Base-by-base conservation (phyloP, 805 yeast species). In the Kuraishia ogatae region DNA sequence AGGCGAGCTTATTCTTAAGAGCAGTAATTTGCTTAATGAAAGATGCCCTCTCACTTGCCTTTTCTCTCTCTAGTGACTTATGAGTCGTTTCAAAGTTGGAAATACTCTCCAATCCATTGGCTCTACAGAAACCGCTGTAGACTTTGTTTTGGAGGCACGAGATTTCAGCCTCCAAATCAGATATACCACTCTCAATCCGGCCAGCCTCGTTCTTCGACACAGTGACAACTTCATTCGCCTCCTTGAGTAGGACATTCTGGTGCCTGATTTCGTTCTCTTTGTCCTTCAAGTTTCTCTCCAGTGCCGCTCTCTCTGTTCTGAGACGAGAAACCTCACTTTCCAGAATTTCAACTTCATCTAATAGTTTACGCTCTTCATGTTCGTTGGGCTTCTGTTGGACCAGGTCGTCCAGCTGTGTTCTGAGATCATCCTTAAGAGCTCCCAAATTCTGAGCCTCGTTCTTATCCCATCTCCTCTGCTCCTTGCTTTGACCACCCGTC, bases 401-500 rank as follows among this genome's bases (percentile, higher is more conserved):
- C 6, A 81, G 54, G 59, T 80, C 75, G 56, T 75, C 68, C 64
- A 76, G 57, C 62, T 79, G 71, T 35, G 60, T 52, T n/a, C 77
- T 65, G 29, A 90, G 67, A 50, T 81, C 80, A 23, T 74, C 79
- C 54, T 82, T 83, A 48, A 74, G 63, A 24, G 70, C 74, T 55
- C 71, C 77, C 59, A 91, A 72, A 22, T 75, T 71, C 53, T 77
- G 79, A 60, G 80, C 78, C 61, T 85, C 88, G 49, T 80, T 78
- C 63, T 86, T 89, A 66, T 84, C 90, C 96, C 96, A 89, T 59
- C 80, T 77, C 55, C 71, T 59, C n/a, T 75, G 69, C 47, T 74
- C 74, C n/a, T 75, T 74, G 5, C 82, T 75, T 28, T 76, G 71
- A 60, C 97, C 97, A 66, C 97, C 97, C 8, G 97, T 87, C 96